A percentile compares a stretch with the other conserved stretches of the same genome.
Evolutionary conservation across 257 asterid genomes (phyloP).

Genomic region (Dorcoceras hygrometricum): DNA sequence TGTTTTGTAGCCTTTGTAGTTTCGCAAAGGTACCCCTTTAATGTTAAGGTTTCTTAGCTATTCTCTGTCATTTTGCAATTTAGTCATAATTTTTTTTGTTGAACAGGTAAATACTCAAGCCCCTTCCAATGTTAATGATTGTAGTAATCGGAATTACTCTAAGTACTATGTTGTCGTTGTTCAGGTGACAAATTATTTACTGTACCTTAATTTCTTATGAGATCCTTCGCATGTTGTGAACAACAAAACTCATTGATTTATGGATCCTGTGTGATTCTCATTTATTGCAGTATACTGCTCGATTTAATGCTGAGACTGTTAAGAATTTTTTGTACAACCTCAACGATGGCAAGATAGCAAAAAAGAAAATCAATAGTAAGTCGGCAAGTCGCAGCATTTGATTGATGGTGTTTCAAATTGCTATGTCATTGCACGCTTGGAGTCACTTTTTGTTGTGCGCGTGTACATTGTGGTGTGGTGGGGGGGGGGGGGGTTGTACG

Average conservation of each 20-base stretch:
- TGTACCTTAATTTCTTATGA: not conserved
- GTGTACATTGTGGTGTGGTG: too few species aligned
- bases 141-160: constrained; percentile 70
- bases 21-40: too few species aligned
- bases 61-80: constrained; percentile 4
- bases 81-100: constrained; percentile 10
- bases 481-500: too few species aligned
- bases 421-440: not conserved
- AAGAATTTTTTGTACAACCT: constrained; percentile 70
- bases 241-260: not conserved
- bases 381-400: constrained; percentile 8
- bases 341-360: constrained; percentile 75
- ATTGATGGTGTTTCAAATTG: constrained; percentile 16
- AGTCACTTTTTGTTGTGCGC: constrained; percentile 7
- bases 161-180: constrained; percentile 83
- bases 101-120: constrained; percentile 90
- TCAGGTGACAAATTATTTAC: constrained; percentile 50
- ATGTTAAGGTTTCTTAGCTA: constrained; percentile 3
- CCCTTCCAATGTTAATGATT: constrained; percentile 67
- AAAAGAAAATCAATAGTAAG: constrained; percentile 89
- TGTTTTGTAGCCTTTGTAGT: too few species aligned
- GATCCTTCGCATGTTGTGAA: not conserved
- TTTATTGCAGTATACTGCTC: constrained; percentile 71
- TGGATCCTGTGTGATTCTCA: constrained; percentile 7
- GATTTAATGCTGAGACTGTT: constrained; percentile 85